A percentile compares a stretch with the other conserved stretches of the same genome.
Conservation (phyloP, 2,329 filamentous ascomycete species). For the Clonostachys rhizophaga region DNA sequence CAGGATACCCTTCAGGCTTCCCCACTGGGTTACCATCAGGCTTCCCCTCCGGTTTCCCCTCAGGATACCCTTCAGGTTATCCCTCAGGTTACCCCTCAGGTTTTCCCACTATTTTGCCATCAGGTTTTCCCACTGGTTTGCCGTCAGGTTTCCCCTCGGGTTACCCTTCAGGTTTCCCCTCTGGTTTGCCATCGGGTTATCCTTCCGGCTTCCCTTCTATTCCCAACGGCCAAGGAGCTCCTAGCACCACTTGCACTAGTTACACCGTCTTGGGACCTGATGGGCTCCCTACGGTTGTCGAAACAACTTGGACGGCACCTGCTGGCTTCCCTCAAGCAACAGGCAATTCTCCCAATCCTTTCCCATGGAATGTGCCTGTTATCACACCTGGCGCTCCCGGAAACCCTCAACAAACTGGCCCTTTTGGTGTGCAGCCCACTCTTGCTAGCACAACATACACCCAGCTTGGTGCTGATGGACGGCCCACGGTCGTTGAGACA, state of each 20-base stretch:
- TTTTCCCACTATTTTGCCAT: too few species aligned
- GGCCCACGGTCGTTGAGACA: constrained; percentile 4
- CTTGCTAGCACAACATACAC: constrained; percentile 4
- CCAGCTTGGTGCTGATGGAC: constrained; percentile 5
- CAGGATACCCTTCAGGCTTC: neutral
- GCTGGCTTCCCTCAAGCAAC: neutral
- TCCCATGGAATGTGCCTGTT: neutral
- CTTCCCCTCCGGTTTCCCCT: too few species aligned
- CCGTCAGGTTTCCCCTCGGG: too few species aligned
- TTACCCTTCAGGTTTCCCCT: too few species aligned
- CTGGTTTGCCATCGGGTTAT: too few species aligned
- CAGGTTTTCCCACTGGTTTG: too few species aligned
- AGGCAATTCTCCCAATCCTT: neutral
- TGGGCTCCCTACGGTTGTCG: constrained; percentile 5
- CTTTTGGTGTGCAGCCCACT: neutral
- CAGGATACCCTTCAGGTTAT: too few species aligned
- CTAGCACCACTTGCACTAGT: constrained; percentile 4
- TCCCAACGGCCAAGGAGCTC: constrained; percentile 1
- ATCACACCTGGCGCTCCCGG: too few species aligned
- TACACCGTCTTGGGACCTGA: constrained; percentile 5
- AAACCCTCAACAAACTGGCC: too few species aligned
- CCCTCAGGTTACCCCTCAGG: too few species aligned
- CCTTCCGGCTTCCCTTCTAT: too few species aligned
- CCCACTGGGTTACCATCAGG: too few species aligned
- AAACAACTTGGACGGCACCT: constrained; percentile 1